Percentiles rank a stretch among this genome's conserved stretches.
Evolutionary conservation across 192 early-diverging fungal species (phyloP).

Genomic region (Podila verticillata): DNA sequence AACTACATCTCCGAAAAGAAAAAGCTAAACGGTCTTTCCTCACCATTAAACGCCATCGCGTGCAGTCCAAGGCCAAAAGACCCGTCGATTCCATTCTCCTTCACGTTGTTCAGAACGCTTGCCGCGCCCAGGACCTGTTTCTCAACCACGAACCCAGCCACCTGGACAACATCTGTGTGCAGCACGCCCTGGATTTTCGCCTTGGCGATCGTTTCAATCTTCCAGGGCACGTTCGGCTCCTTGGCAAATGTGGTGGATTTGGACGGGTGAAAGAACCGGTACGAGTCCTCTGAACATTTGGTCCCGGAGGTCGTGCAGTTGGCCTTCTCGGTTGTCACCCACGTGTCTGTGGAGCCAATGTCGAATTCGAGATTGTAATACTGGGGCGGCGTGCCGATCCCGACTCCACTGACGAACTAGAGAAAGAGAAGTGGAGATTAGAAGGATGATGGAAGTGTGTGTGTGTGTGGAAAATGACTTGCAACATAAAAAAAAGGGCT

Average conservation of each 20-base stretch:
- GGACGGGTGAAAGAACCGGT: conserved; percentile 7
- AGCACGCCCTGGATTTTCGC: conserved; percentile 21
- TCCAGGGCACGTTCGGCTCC: conserved; percentile 26
- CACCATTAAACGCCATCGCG: conserved; percentile 13
- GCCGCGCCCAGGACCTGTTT: conserved; percentile 67
- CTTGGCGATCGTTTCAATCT: conserved; percentile 37
- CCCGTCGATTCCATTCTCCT: conserved; percentile 63
- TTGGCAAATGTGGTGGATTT: conserved; percentile 12
- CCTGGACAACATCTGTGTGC: conserved; percentile 53
- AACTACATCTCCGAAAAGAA: not conserved
- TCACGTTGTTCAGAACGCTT: conserved; percentile 52
- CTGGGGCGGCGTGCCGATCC: conserved; percentile 71
- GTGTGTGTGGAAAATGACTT: too few species aligned
- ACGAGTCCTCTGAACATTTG: conserved; percentile 8
- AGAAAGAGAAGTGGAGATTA: too few species aligned
- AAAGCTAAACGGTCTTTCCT: too few species aligned
- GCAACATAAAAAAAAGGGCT: too few species aligned
- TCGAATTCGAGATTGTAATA: conserved; percentile 65
- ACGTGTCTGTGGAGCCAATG: conserved; percentile 73
- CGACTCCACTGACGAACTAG: conserved; percentile 62
- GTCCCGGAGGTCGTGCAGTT: conserved; percentile 6
- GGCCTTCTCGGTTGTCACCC: conserved; percentile 47
- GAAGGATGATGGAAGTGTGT: not conserved
- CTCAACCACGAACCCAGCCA: conserved; percentile 59
- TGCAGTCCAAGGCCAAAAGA: conserved; percentile 60